These are phyloP conservation scores for Berberis thunbergii DNA, from an alignment of 164 flowering plant genomes.

Conservation along the genomic window DNA sequence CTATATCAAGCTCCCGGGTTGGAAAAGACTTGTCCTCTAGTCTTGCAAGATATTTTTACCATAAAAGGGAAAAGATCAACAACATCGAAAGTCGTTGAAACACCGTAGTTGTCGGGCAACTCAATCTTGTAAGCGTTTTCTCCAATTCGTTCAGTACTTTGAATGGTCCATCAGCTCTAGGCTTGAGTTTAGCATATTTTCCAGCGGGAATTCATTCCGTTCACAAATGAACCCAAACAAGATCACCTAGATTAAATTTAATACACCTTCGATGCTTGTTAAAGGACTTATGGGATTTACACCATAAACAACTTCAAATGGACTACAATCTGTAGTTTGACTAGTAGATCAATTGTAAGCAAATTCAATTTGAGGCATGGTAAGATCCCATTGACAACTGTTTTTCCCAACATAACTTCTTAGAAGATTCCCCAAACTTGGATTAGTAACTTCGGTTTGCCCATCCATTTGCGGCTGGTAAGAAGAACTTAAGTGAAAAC, in stretches of 20 bases:
- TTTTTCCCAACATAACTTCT: neutral
- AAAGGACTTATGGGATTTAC: slow-evolving; percentile 8
- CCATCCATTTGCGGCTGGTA: neutral
- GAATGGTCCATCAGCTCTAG: neutral
- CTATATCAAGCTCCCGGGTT: no score
- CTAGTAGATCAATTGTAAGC: neutral
- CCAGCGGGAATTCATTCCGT: slow-evolving; percentile 11
- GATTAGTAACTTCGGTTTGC: neutral
- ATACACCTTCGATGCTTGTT: slow-evolving; percentile 1
- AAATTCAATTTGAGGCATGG: slow-evolving; percentile 2
- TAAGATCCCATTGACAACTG: slow-evolving; percentile 1
- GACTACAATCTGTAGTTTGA: neutral
- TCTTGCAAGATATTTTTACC: neutral
- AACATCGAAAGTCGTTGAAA: slow-evolving; percentile 10
- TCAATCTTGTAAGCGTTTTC: slow-evolving; percentile 19
- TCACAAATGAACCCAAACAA: slow-evolving; percentile 16
- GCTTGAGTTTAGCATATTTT: slow-evolving; percentile 4
- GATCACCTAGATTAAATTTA: slow-evolving; percentile 8
- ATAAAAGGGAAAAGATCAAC: slow-evolving; percentile 5
- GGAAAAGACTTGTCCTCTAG: no score
- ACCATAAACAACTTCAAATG: slow-evolving; percentile 12
- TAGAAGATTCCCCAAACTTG: neutral
- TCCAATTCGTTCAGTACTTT: slow-evolving; percentile 1
- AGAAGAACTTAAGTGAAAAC: neutral
- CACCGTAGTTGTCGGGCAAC: slow-evolving; percentile 3